phyloP scores from a whole-genome alignment of 176 grass and related monocot genomes.

The Typha latifolia region DNA sequence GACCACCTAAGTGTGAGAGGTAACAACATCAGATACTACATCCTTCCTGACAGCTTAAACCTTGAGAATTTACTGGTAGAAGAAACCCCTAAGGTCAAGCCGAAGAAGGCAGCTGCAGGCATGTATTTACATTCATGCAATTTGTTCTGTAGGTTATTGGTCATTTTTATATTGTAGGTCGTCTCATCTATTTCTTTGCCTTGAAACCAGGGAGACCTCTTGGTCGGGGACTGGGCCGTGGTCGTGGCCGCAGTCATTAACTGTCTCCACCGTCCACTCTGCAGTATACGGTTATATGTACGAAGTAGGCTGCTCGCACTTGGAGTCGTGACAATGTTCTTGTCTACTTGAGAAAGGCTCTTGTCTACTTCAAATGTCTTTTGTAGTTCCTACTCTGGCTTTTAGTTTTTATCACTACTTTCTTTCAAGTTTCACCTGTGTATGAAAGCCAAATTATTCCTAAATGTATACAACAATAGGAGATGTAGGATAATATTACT shows the following conservation, averaged over 20 bases:
- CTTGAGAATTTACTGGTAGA: slow-evolving; percentile 76
- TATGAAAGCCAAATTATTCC: too few relatives aligned
- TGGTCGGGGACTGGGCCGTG: slow-evolving; percentile 60
- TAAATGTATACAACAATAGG: too few relatives aligned
- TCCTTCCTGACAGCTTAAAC: slow-evolving; percentile 71
- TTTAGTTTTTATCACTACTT: too few relatives aligned
- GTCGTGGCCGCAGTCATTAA: slow-evolving; percentile 49
- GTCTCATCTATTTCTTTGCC: slow-evolving; percentile 9
- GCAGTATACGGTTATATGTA: slow-evolving; percentile 14
- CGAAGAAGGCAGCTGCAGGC: slow-evolving; percentile 69
- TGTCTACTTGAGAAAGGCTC: too few relatives aligned
- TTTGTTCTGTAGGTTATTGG: neutral
- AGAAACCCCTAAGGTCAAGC: slow-evolving; percentile 65
- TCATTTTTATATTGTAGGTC: neutral
- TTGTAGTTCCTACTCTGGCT: too few relatives aligned
- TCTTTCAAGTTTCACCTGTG: too few relatives aligned
- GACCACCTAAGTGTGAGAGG: slow-evolving; percentile 68
- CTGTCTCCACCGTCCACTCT: slow-evolving; percentile 10
- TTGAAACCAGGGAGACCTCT: slow-evolving; percentile 47
- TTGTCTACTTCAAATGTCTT: too few relatives aligned
- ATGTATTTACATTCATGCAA: neutral
- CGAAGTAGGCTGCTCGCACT: slow-evolving; percentile 24
- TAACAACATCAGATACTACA: slow-evolving; percentile 74
- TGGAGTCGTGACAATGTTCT: too few relatives aligned
- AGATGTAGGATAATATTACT: too few relatives aligned